phyloP scores from a whole-genome alignment of 2,329 filamentous ascomycete species.

The Chalaropsis thielavioides region DNA sequence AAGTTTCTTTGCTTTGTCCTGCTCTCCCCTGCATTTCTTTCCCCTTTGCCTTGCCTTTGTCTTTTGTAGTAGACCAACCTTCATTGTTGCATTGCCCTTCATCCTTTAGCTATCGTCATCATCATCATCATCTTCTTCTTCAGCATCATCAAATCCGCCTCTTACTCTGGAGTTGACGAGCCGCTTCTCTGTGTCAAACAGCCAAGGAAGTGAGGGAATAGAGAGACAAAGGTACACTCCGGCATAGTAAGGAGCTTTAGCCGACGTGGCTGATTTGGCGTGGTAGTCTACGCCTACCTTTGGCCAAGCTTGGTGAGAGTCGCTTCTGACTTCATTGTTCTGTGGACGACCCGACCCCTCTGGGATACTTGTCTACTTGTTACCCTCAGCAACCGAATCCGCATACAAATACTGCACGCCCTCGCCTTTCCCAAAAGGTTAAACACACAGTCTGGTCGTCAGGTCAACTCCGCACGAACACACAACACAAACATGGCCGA shows the following conservation, averaged over 20 bases:
- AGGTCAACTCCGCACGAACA: not conserved
- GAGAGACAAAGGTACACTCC: not conserved
- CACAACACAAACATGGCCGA: slow-evolving; percentile 7
- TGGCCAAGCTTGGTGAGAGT: not conserved
- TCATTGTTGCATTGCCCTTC: not conserved
- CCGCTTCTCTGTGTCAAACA: not conserved
- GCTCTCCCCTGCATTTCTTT: not conserved
- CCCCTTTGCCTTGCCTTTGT: not conserved
- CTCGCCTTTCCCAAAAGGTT: not conserved
- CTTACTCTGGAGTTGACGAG: not conserved
- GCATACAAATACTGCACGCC: not conserved
- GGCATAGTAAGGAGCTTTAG: not conserved
- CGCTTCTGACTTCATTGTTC: not conserved
- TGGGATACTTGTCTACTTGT: slow-evolving; percentile 1
- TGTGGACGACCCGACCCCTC: not conserved
- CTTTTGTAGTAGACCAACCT: slow-evolving; percentile 3
- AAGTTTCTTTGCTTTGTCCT: not conserved
- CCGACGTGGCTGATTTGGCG: not conserved
- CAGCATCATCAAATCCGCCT: not conserved
- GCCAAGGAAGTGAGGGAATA: not conserved
- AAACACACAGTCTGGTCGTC: not conserved
- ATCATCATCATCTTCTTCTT: not conserved
- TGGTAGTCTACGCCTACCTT: not conserved
- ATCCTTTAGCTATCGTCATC: not conserved
- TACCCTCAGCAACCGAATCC: not conserved